Base-by-base conservation (phyloP, 257 asterid species). In the Salvia hispanica region DNA sequence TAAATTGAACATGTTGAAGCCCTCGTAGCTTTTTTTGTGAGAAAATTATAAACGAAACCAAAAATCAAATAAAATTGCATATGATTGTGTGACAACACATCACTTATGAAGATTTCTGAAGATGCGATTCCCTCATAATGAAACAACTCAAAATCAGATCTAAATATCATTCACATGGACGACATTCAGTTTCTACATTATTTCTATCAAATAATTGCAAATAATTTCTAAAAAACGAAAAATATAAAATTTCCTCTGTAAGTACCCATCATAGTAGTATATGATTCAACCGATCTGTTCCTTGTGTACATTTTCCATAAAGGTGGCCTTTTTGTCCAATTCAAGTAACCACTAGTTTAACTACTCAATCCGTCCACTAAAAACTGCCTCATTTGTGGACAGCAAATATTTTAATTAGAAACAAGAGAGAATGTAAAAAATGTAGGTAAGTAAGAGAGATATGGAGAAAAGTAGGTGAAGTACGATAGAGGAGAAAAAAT, bases 91-190 rank as follows among this genome's bases (percentile, higher is more conserved):
- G 34, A 37, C 50, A 37, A 43, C 37, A 16, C 50, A 16, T 60
- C 4, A 37, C 36, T 15, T 18, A 9, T 42, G 21, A 10, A 61
- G 16, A 61, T 61, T 61, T 21, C 3, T 62, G 12, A 10, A 44
- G 54, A 62, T 44, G 25, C 13, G 54, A 62, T 62, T 62, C 54
- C 13, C 40, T 21, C 11, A 43, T 5, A 62, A 18, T 43, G 37
- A 9, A 53, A 42, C 16, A 18, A 12, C 54, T 11, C 5, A 15
- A 61, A 16, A 4, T 42, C 15, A 43, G 52, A 16, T 43, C 43
- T 18, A 10, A 9, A 6, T 42, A 18, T 11, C 39, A 37, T 21
- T 51, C 52, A 61, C 51, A 42, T 62, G 67, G 33, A 62, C 10
- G 10, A 43, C 48, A 11, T 40, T 9, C 9, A 36, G 15, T 58